These are phyloP conservation scores for Alnus glutinosa DNA, from an alignment of 306 rosid genomes.

Conservation along the genomic window DNA sequence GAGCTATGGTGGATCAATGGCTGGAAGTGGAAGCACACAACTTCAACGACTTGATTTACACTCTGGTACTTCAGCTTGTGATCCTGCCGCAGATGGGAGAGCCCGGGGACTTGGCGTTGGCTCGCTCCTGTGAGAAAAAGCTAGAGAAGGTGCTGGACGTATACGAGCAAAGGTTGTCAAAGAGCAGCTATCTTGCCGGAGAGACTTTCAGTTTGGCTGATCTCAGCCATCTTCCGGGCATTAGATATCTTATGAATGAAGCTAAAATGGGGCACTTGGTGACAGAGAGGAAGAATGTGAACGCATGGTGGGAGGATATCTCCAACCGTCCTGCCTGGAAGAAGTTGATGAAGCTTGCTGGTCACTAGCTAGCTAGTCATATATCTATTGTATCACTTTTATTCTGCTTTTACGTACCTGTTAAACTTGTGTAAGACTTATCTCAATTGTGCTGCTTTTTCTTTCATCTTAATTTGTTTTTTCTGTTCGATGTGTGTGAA, in stretches of 20 bases:
- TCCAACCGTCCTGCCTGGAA: conserved; percentile 68
- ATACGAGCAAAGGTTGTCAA: conserved; percentile 49
- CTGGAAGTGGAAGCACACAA: conserved; percentile 73
- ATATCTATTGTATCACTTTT: too few relatives aligned
- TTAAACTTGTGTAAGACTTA: too few relatives aligned
- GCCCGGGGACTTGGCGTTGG: conserved; percentile 43
- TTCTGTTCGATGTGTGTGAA: neutral
- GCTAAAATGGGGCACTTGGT: conserved; percentile 55
- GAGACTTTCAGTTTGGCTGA: conserved; percentile 60
- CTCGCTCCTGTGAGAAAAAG: conserved; percentile 35
- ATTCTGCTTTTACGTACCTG: neutral
- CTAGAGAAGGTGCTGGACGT: conserved; percentile 60
- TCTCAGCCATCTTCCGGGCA: conserved; percentile 64
- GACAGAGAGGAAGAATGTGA: conserved; percentile 49
- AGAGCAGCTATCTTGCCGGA: conserved; percentile 57
- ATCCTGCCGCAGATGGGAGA: conserved; percentile 57
- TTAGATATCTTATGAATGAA: conserved; percentile 42
- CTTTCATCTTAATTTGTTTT: too few relatives aligned
- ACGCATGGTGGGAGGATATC: conserved; percentile 67
- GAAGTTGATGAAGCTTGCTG: conserved; percentile 44
- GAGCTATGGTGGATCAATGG: conserved; percentile 75
- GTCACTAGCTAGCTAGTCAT: neutral
- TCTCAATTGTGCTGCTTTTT: neutral
- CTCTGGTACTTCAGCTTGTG: conserved; percentile 49
- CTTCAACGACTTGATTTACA: conserved; percentile 60